These are phyloP conservation scores for Pythium plurisporium DNA, from an alignment of 352 stramenopile species.

Conservation along the genomic window DNA sequence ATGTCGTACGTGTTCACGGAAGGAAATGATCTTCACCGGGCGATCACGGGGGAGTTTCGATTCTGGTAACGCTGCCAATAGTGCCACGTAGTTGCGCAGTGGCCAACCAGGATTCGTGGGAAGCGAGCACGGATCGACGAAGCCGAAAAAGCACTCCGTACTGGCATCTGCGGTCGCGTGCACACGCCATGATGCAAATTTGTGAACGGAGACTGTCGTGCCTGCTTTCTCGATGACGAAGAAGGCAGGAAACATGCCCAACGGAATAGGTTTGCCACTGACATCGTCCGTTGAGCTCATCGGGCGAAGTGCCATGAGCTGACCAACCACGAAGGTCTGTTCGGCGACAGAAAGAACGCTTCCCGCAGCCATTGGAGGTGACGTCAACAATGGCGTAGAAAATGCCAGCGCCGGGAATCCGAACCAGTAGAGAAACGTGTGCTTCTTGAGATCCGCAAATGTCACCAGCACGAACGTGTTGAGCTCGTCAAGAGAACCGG, in stretches of 20 bases:
- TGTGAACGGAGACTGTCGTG: not conserved
- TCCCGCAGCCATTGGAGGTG: constrained; percentile 19
- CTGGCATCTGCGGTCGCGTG: not conserved
- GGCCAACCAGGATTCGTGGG: constrained; percentile 81
- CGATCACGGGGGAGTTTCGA: constrained; percentile 27
- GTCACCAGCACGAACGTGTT: constrained; percentile 87
- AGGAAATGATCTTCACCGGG: constrained; percentile 53
- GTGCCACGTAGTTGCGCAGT: constrained; percentile 81
- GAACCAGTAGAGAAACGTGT: constrained; percentile 94
- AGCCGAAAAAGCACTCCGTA: constrained; percentile 68
- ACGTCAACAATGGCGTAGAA: constrained; percentile 31
- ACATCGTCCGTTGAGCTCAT: constrained; percentile 4
- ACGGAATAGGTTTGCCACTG: not conserved
- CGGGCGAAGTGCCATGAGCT: constrained; percentile 39
- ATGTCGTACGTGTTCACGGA: constrained; percentile 70
- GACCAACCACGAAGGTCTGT: constrained; percentile 35
- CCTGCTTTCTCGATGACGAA: constrained; percentile 61
- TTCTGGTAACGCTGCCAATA: constrained; percentile 40
- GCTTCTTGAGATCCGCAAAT: constrained; percentile 92
- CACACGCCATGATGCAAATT: constrained; percentile 14
- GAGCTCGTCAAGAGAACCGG: constrained; percentile 41
- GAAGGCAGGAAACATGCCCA: constrained; percentile 44
- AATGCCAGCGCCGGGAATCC: constrained; percentile 81
- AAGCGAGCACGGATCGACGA: constrained; percentile 84
- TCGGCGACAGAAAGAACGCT: constrained; percentile 34